Evolutionary conservation across 2,329 filamentous ascomycete genomes (phyloP).

Genomic region (Zasmidium angulare): DNA sequence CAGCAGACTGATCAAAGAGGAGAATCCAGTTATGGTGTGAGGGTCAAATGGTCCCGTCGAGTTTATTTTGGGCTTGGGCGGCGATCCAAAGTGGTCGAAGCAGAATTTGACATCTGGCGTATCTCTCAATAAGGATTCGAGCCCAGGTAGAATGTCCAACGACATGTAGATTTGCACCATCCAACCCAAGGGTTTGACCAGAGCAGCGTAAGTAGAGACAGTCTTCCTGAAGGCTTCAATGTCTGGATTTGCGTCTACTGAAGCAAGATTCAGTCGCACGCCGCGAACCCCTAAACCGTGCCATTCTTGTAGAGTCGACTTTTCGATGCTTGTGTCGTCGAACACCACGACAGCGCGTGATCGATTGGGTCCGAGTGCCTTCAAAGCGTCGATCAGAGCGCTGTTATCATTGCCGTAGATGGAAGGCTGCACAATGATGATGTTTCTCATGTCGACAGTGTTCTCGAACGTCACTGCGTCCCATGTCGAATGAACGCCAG

Average conservation of each 20-base stretch:
- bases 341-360: slow-evolving; percentile 34
- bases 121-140: neutral
- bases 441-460: slow-evolving; percentile 27
- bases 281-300: slow-evolving; percentile 33
- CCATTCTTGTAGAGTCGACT: slow-evolving; percentile 26
- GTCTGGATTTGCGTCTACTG: slow-evolving; percentile 22
- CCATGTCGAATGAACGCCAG: slow-evolving; percentile 8
- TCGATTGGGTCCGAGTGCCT: slow-evolving; percentile 17
- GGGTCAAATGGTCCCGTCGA: slow-evolving; percentile 29
- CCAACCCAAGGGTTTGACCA: slow-evolving; percentile 30
- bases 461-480: slow-evolving; percentile 22
- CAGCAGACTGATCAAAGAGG: slow-evolving; percentile 49
- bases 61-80: slow-evolving; percentile 9
- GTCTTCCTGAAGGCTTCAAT: slow-evolving; percentile 24
- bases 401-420: slow-evolving; percentile 36
- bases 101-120: slow-evolving; percentile 47
- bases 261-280: slow-evolving; percentile 35
- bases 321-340: slow-evolving; percentile 25
- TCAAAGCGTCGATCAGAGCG: slow-evolving; percentile 33
- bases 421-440: slow-evolving; percentile 33
- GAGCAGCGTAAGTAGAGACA: slow-evolving; percentile 26
- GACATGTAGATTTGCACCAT: slow-evolving; percentile 35
- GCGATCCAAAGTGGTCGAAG: slow-evolving; percentile 58
- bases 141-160: slow-evolving; percentile 3
- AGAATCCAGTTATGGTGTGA: slow-evolving; percentile 50